phyloP scores from a whole-genome alignment of 1,284 basidiomycete species.

The Heterobasidion parviporum region DNA sequence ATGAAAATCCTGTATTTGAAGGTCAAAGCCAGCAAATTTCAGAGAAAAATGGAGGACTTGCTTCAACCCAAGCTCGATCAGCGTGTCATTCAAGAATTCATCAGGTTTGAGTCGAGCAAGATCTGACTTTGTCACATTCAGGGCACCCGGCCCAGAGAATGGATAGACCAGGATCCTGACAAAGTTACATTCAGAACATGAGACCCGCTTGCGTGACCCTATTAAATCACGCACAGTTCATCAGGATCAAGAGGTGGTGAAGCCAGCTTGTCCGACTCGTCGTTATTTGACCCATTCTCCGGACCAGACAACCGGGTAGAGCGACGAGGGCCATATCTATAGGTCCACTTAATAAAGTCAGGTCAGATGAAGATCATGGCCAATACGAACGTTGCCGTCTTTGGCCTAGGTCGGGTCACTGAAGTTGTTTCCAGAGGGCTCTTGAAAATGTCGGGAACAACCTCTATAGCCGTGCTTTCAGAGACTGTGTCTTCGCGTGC shows the following conservation, averaged over 20 bases:
- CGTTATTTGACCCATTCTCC: conserved; percentile 1
- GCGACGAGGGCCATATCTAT: conserved; percentile 4
- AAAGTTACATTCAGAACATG: background rate
- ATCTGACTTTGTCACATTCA: conserved; percentile 78
- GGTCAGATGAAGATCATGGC: no score
- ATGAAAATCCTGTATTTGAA: conserved; percentile 55
- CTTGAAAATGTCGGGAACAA: no score
- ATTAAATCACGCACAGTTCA: conserved; percentile 42
- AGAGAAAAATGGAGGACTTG: conserved; percentile 27
- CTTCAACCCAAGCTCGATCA: conserved; percentile 95
- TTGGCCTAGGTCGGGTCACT: no score
- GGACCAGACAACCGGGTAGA: conserved; percentile 9
- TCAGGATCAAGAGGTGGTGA: conserved; percentile 39
- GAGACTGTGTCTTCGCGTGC: no score
- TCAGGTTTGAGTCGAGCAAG: conserved; percentile 61
- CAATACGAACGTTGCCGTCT: no score
- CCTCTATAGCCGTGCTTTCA: no score
- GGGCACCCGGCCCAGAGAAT: conserved; percentile 55
- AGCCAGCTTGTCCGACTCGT: background rate
- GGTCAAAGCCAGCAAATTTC: background rate
- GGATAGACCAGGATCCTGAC: conserved; percentile 73
- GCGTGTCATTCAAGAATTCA: conserved; percentile 91
- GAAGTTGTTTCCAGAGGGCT: no score
- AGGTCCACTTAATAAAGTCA: background rate
- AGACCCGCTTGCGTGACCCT: background rate